A percentile compares a stretch with the other conserved stretches of the same genome.
Evolutionary conservation across 2,329 filamentous ascomycete species (phyloP).

Genomic region (Lecanicillium sp.): DNA sequence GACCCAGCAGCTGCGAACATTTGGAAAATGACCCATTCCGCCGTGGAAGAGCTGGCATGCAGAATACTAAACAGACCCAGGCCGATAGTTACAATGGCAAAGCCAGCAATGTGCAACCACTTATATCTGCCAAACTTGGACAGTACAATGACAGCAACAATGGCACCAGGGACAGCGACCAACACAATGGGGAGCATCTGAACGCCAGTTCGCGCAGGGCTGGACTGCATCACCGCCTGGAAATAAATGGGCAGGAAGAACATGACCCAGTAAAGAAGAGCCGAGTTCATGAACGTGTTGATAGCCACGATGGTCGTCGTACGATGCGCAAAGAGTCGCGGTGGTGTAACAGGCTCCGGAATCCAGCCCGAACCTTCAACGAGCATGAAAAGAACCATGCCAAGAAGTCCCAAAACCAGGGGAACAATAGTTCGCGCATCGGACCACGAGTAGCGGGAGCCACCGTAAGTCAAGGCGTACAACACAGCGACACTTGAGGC

Average conservation of each 20-base stretch:
- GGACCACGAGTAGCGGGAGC: constrained; percentile 12
- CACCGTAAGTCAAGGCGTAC: constrained; percentile 15
- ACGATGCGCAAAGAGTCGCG: constrained; percentile 2
- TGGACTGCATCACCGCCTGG: neutral
- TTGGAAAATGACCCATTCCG: constrained; percentile 35
- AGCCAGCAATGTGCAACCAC: constrained; percentile 30
- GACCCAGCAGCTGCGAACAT: constrained; percentile 33
- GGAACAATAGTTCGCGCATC: constrained; percentile 20
- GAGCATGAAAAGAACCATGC: constrained; percentile 27
- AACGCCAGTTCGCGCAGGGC: neutral
- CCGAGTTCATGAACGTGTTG: constrained; percentile 6
- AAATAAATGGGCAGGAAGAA: constrained; percentile 15
- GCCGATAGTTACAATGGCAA: constrained; percentile 32
- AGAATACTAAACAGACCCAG: constrained; percentile 37
- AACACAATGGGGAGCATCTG: constrained; percentile 6
- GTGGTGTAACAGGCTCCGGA: constrained; percentile 31
- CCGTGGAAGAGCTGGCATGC: constrained; percentile 24
- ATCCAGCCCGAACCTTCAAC: constrained; percentile 23
- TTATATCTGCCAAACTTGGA: constrained; percentile 29
- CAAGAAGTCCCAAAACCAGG: constrained; percentile 32
- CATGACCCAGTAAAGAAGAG: constrained; percentile 3
- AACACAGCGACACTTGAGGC: constrained; percentile 24
- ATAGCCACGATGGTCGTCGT: neutral
- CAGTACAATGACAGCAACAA: constrained; percentile 25
- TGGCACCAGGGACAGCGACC: constrained; percentile 16